These are phyloP conservation scores for Erysimum cheiri DNA, from an alignment of 441 rosid species.

Conservation along the genomic window DNA sequence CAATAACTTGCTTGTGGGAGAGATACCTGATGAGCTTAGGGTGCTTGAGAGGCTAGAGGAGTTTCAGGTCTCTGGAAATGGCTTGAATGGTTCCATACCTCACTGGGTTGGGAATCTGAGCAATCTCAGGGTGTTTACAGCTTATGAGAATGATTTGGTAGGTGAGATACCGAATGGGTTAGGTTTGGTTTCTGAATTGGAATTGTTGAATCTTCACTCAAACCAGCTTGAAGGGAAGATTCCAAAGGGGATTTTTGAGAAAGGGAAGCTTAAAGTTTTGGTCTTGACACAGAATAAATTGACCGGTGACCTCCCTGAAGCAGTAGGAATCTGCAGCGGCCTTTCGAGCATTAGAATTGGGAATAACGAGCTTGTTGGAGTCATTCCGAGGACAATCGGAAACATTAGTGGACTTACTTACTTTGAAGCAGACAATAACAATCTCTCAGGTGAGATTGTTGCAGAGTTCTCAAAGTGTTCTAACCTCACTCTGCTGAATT, in stretches of 20 bases:
- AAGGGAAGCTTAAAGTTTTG: conserved; percentile 81
- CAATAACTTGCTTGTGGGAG: conserved; percentile 73
- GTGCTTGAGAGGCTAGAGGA: conserved; percentile 69
- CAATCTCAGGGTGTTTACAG: conserved; percentile 74
- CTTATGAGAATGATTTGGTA: conserved; percentile 80
- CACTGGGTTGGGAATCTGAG: conserved; percentile 82
- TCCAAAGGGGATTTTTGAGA: conserved; percentile 72
- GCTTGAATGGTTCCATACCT: conserved; percentile 82
- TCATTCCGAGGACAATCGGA: conserved; percentile 74
- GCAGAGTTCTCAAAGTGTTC: conserved; percentile 77
- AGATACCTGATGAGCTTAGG: conserved; percentile 68
- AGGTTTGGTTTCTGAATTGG: conserved; percentile 72
- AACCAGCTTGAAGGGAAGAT: conserved; percentile 81
- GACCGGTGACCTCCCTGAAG: conserved; percentile 71
- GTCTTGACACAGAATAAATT: conserved; percentile 81
- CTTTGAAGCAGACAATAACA: conserved; percentile 86
- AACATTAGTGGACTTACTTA: conserved; percentile 80
- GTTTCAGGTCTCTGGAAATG: conserved; percentile 79
- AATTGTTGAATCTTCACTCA: conserved; percentile 87
- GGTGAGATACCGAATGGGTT: conserved; percentile 78
- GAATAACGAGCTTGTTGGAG: conserved; percentile 79
- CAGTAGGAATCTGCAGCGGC: conserved; percentile 70
- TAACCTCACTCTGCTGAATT: conserved; percentile 82
- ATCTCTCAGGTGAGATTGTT: conserved; percentile 82
- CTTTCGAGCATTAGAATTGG: conserved; percentile 90